Evolutionary conservation across 78 protist species (phyloP).

Genomic region (Mantamonas sphyraenae): DNA sequence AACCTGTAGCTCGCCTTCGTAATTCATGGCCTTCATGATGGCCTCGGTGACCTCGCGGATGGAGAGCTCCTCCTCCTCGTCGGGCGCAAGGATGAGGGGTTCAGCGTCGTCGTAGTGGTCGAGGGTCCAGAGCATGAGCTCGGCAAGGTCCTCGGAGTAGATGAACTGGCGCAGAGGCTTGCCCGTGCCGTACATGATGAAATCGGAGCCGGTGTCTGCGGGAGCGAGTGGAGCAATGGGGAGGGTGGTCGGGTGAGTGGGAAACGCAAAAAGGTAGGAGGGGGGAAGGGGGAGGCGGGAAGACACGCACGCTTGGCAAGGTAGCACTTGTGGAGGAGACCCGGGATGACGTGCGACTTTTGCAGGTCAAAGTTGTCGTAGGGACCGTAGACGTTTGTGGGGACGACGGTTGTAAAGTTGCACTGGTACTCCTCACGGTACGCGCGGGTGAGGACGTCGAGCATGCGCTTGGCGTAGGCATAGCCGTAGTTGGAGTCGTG

Average conservation of each 20-base stretch:
- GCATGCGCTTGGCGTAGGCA: constrained; percentile 87
- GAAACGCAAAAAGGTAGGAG: too few species aligned
- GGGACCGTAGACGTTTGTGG: constrained; percentile 84
- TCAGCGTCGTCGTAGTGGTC: constrained; percentile 57
- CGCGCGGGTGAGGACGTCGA: constrained; percentile 56
- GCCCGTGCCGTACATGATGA: constrained; percentile 74
- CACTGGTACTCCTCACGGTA: constrained; percentile 68
- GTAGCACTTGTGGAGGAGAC: constrained; percentile 75
- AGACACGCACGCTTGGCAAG: constrained; percentile 48
- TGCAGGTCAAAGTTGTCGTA: constrained; percentile 74
- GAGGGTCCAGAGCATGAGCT: constrained; percentile 61
- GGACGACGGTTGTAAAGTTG: constrained; percentile 75
- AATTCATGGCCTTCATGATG: constrained; percentile 59
- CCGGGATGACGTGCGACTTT: constrained; percentile 85
- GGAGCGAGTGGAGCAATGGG: too few species aligned
- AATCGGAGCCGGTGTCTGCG: constrained; percentile 29
- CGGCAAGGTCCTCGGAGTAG: constrained; percentile 69
- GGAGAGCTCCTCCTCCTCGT: constrained; percentile 74
- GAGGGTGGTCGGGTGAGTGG: too few species aligned
- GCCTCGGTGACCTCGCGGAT: constrained; percentile 57
- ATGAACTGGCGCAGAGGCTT: constrained; percentile 86
- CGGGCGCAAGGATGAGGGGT: constrained; percentile 80
- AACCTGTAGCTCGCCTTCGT: constrained; percentile 43
- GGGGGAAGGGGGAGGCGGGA: too few species aligned
- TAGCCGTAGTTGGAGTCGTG: constrained; percentile 84